Evolutionary conservation across 1,284 basidiomycete genomes (phyloP), one percentile per base, ranked within the genome.

Genomic region (Inonotus hispidus): DNA sequence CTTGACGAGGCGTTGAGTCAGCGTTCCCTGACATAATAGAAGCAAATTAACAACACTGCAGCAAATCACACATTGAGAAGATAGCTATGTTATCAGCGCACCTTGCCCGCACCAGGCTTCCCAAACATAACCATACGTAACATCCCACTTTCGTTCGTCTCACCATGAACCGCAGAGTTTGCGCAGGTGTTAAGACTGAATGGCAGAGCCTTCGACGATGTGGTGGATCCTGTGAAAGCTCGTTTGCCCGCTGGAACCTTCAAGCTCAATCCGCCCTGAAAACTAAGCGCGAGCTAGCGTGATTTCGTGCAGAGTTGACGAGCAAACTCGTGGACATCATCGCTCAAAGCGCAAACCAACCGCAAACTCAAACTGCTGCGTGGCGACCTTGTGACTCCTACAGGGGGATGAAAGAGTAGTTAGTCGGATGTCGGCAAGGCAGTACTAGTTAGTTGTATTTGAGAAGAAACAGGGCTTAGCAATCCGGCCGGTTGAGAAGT

Each of bases 81-180:
- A 6, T 14, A 3, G 29, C 19, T 6, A 55, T 37, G 13, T 70
- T 37, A 67, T 66, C 66, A 39, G 37, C 47, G 21, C 32, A 60
- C 61, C 74, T 90, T 91, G 54, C 89, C 88, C 45, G 87, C 82
- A 32, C 87, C 89, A 2, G 89, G 89, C 72, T 92, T 92, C 11
- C 90, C 89, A 69, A 92, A 91, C 81, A 92, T 85, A 62, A 92
- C 75, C 85, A 92, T 88, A 41, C 90, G 82, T 53, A 90, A 74
- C 52, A 79, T 70, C 61, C 75, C 76, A 46, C 71, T 67, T 6
- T 66, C 68, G 52, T 60, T 61, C 58, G 60, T 62, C 56, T 72
- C 67, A 16, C 71, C 71, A 14, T 75, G 52, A 2, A 52, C 73
- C 8, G 69, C 56, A 63, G 71, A 67, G 65, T 71, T 60, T 64